A percentile compares a stretch with the other conserved stretches of the same genome.
These are phyloP conservation scores for Yamadazyma insecticola DNA, from an alignment of 805 yeast species.

Conservation along the genomic window DNA sequence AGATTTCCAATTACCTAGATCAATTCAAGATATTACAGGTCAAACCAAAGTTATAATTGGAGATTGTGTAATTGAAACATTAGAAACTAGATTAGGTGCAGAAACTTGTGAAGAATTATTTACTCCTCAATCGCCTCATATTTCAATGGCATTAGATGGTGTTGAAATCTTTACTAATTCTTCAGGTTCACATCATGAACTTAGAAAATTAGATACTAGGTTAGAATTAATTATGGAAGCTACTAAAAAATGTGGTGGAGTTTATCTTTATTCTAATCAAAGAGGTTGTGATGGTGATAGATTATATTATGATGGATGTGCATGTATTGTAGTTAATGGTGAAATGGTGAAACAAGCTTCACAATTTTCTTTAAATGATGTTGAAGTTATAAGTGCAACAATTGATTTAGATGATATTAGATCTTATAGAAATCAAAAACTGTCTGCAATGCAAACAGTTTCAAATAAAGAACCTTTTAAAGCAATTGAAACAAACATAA, in stretches of 20 bases:
- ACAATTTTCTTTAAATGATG: slow-evolving; percentile 86
- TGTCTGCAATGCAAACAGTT: slow-evolving; percentile 73
- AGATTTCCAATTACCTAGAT: slow-evolving; percentile 64
- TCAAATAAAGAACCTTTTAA: slow-evolving; percentile 40
- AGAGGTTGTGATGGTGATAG: slow-evolving; percentile 99
- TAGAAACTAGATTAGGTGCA: slow-evolving; percentile 89
- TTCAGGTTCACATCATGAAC: slow-evolving; percentile 96
- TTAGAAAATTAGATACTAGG: slow-evolving; percentile 83
- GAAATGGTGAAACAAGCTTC: slow-evolving; percentile 87
- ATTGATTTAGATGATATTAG: slow-evolving; percentile 90
- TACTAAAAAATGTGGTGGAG: slow-evolving; percentile 94
- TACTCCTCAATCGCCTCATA: slow-evolving; percentile 95
- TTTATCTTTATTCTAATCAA: slow-evolving; percentile 90
- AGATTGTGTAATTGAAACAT: slow-evolving; percentile 80
- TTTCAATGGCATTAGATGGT: slow-evolving; percentile 87
- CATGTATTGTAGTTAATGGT: slow-evolving; percentile 90
- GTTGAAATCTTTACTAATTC: slow-evolving; percentile 97
- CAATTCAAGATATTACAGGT: slow-evolving; percentile 59
- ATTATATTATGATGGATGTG: slow-evolving; percentile 95
- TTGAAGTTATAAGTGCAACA: slow-evolving; percentile 94
- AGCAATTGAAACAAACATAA: slow-evolving; percentile 58
- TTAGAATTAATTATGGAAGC: slow-evolving; percentile 85
- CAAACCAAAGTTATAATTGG: slow-evolving; percentile 76
- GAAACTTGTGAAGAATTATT: slow-evolving; percentile 98
- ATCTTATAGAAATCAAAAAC: slow-evolving; percentile 68